A percentile compares a stretch with the other conserved stretches of the same genome.
phyloP scores from a whole-genome alignment of 202 grass and related monocot genomes.

The Thinopyrum obtusiflorum region DNA sequence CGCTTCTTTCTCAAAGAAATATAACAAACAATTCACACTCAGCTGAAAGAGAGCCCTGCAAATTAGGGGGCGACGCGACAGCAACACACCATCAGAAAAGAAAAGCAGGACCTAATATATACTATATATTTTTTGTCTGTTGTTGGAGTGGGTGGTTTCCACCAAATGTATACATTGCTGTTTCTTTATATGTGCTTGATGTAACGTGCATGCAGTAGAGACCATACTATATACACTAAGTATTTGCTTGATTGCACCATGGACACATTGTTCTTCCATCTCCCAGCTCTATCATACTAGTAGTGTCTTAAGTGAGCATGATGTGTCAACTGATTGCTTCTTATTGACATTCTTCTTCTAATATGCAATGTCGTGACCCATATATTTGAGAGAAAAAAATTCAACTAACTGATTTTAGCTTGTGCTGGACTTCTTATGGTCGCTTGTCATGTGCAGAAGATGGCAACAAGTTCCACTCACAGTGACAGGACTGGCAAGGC shows the following conservation, averaged over 20 bases:
- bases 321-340: background rate
- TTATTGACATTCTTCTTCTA: background rate
- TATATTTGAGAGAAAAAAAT: background rate
- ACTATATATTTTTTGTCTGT: slow-evolving; percentile 34
- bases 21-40: slow-evolving; percentile 11
- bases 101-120: slow-evolving; percentile 25
- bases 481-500: slow-evolving; percentile 53
- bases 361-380: background rate
- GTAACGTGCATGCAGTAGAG: slow-evolving; percentile 20
- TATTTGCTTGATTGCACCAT: background rate
- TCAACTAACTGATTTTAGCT: background rate
- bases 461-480: slow-evolving; percentile 34
- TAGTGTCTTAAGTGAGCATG: background rate
- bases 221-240: background rate
- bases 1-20: background rate
- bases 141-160: slow-evolving; percentile 48
- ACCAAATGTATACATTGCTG: slow-evolving; percentile 37
- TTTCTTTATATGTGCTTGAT: slow-evolving; percentile 36
- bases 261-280: slow-evolving; percentile 10
- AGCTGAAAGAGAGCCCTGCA: slow-evolving; percentile 31
- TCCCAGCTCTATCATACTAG: background rate
- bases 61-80: slow-evolving; percentile 33
- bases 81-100: slow-evolving; percentile 40
- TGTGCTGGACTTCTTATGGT: background rate
- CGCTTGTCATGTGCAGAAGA: slow-evolving; percentile 50